These are phyloP conservation scores for Pythium folliculosum DNA, from an alignment of 352 stramenopile species.

Conservation along the genomic window DNA sequence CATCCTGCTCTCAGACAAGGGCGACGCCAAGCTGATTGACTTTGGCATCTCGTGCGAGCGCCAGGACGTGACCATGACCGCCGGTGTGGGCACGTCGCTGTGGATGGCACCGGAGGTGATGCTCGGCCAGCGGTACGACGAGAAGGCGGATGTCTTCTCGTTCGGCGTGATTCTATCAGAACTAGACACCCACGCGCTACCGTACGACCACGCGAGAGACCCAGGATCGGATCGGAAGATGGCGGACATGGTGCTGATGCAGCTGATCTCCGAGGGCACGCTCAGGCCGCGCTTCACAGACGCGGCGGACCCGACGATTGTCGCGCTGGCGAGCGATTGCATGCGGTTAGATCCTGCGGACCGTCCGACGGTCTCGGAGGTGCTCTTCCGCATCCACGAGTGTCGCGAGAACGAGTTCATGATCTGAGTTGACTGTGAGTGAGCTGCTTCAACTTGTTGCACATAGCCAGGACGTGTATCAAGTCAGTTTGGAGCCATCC, in stretches of 20 bases:
- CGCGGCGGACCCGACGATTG: neutral
- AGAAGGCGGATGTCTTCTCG: conserved; percentile 75
- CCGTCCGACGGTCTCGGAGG: conserved; percentile 13
- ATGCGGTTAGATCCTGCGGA: conserved; percentile 32
- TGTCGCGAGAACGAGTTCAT: neutral
- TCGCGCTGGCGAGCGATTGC: conserved; percentile 27
- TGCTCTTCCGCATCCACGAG: conserved; percentile 5
- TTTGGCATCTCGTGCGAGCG: conserved; percentile 40
- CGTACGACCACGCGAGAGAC: conserved; percentile 29
- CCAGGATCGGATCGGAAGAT: neutral
- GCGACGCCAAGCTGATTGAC: conserved; percentile 46
- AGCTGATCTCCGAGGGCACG: conserved; percentile 37
- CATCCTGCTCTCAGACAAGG: conserved; percentile 29
- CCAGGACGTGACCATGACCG: conserved; percentile 38
- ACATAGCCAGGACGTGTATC: neutral
- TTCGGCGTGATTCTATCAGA: conserved; percentile 76
- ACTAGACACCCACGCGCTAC: conserved; percentile 32
- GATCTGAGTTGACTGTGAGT: neutral
- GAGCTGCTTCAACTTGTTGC: neutral
- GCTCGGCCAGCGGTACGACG: conserved; percentile 29
- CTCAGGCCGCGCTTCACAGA: conserved; percentile 35
- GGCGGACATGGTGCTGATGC: conserved; percentile 16
- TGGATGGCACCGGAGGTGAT: conserved; percentile 45
- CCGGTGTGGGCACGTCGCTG: conserved; percentile 37
- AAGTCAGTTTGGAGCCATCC: too few relatives aligned